Evolutionary conservation across 768 basidiomycete genomes (phyloP), one percentile per base, ranked within the genome.

Genomic region (Boletus edulis): DNA sequence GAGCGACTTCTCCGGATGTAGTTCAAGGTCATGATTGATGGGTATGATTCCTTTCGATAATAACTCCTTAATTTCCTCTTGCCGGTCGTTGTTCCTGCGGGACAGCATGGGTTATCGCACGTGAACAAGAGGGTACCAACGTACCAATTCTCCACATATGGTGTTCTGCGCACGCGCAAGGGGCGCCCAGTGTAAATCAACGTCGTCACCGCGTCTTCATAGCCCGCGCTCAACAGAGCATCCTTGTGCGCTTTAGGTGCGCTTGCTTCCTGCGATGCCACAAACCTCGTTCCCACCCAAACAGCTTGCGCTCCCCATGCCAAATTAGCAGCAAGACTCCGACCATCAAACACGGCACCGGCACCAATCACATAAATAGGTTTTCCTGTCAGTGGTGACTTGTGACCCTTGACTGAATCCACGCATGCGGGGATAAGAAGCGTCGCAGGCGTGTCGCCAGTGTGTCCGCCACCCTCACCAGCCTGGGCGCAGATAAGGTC

Each of bases 401-500:
- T 87, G 72, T 77, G 79, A 9, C 88, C 89, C 67, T 84, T 88
- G 66, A 86, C 86, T 22, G 81, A 83, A 64, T 95, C 93, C 44
- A 96, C 92, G 63, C 89, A 91, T 0, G 92, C 92, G 10, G 94
- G 93, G 56, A 98, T 92, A 61, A 98, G 83, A 67, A 98, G 82
- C 14, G 86, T 86, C 3, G 89, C 86, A 2, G 94, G 82, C 10
- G 86, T 83, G 58, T 90, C 86, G 22, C 94, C 94, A 0, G 94
- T 96, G 76, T 86, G 85, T 14, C 91, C 91, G 50, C 93, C 92
- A 37, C 90, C 94, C 73, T 97, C 94, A 24, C 92, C 91, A 3
- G 88, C 94, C 73, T 96, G 94, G 4, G 93, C 93, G 64, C 94
- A 97, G 67, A 98, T 95, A 56, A 98, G 76, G 65, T 98, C 94